phyloP scores from a whole-genome alignment of 768 basidiomycete genomes.

The Leccinum olivaceopallidum region DNA sequence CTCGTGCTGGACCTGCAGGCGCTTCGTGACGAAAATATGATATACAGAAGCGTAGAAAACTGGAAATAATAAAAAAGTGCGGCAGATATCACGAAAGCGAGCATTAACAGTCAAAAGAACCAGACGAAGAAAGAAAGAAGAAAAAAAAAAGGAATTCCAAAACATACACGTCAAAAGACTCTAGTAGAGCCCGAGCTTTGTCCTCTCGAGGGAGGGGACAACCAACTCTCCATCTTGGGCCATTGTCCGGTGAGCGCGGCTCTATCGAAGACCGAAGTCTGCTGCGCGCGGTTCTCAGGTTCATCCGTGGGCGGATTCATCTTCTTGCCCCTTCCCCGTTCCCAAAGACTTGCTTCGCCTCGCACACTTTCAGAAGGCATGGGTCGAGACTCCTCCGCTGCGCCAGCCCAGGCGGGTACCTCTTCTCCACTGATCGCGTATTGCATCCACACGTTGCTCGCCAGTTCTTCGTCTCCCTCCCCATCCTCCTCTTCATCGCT shows the following conservation, averaged over 20 bases:
- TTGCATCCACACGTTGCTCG: constrained; percentile 30
- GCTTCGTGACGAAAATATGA: constrained; percentile 22
- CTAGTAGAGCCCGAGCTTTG: constrained; percentile 33
- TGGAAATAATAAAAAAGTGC: constrained; percentile 9
- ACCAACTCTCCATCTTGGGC: constrained; percentile 39
- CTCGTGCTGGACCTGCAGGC: constrained; percentile 32
- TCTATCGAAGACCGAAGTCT: constrained; percentile 28
- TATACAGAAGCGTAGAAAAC: constrained; percentile 25
- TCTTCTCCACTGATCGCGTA: constrained; percentile 31
- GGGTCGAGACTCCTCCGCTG: constrained; percentile 5
- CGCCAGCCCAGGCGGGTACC: constrained; percentile 12
- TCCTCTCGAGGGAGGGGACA: constrained; percentile 30
- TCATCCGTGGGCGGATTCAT: constrained; percentile 17
- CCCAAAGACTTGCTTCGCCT: constrained; percentile 20
- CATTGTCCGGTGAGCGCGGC: constrained; percentile 30
- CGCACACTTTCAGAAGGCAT: constrained; percentile 7
- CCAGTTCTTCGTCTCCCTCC: constrained; percentile 19
- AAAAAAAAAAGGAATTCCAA: not conserved
- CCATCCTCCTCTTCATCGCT: constrained; percentile 30
- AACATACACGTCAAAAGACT: constrained; percentile 26
- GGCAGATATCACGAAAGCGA: constrained; percentile 13
- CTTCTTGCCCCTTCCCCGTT: constrained; percentile 26
- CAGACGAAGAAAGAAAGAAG: constrained; percentile 5
- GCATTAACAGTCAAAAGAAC: not conserved
- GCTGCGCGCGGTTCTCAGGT: constrained; percentile 25